Evolutionary conservation across 1,139 yeast genomes (phyloP).

Genomic region (Zygoascus sp.): DNA sequence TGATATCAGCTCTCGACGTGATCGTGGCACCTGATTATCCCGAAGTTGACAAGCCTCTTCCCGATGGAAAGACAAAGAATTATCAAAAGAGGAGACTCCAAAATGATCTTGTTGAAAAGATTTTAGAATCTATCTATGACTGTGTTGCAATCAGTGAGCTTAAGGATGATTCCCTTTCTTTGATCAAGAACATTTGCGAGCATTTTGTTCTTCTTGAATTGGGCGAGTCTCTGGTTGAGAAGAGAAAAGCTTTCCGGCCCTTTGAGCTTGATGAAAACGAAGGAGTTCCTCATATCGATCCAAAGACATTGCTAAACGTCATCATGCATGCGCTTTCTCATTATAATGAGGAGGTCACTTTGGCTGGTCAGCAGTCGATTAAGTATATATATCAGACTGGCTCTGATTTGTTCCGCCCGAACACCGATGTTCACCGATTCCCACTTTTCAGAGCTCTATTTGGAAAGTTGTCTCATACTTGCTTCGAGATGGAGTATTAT

Average conservation of each 20-base stretch:
- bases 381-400: slow-evolving; percentile 60
- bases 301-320: slow-evolving; percentile 67
- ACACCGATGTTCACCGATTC: slow-evolving; percentile 61
- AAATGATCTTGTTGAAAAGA: slow-evolving; percentile 46
- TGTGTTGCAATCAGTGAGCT: slow-evolving; percentile 73
- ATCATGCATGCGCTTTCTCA: slow-evolving; percentile 77
- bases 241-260: slow-evolving; percentile 62
- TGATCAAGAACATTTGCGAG: slow-evolving; percentile 64
- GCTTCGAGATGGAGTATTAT: slow-evolving; percentile 84
- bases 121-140: slow-evolving; percentile 67
- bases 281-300: slow-evolving; percentile 66
- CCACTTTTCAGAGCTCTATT: slow-evolving; percentile 75
- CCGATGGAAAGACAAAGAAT: slow-evolving; percentile 25
- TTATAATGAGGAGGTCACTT: slow-evolving; percentile 64
- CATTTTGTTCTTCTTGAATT: slow-evolving; percentile 78
- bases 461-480: slow-evolving; percentile 80
- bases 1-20: slow-evolving; percentile 48
- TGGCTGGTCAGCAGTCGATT: slow-evolving; percentile 65
- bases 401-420: slow-evolving; percentile 59
- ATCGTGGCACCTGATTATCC: slow-evolving; percentile 46
- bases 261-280: slow-evolving; percentile 77
- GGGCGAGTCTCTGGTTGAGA: slow-evolving; percentile 67
- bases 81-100: slow-evolving; percentile 56
- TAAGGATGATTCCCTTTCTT: slow-evolving; percentile 58
- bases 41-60: slow-evolving; percentile 35